These are phyloP conservation scores for Trametes meyenii DNA, from an alignment of 768 basidiomycete genomes.

Conservation along the genomic window DNA sequence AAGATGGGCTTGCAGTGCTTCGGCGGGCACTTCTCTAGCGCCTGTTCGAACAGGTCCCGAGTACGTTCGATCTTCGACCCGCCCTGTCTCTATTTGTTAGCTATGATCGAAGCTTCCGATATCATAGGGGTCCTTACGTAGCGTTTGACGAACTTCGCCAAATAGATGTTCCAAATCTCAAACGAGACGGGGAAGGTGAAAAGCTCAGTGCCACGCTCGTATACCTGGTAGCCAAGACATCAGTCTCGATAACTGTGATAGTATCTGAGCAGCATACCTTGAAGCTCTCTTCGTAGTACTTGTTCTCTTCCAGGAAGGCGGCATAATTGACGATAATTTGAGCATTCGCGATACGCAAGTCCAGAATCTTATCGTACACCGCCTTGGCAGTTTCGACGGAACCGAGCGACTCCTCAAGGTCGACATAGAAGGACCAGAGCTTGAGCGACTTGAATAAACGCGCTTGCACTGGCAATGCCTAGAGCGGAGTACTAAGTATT, in stretches of 20 bases:
- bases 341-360: conserved; percentile 96
- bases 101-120: not conserved
- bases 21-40: conserved; percentile 92
- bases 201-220: conserved; percentile 94
- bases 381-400: conserved; percentile 89
- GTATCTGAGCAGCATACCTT: conserved; percentile 54
- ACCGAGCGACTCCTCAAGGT: conserved; percentile 96
- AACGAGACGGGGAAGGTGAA: conserved; percentile 99
- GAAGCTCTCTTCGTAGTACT: conserved; percentile 99
- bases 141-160: conserved; percentile 95
- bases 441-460: conserved; percentile 97
- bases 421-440: conserved; percentile 98
- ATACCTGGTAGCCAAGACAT: conserved; percentile 55
- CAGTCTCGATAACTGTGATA: not conserved
- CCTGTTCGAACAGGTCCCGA: conserved; percentile 98
- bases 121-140: conserved; percentile 62
- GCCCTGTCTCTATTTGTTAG: conserved; percentile 51
- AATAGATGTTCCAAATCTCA: conserved; percentile 99
- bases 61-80: conserved; percentile 93
- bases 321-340: conserved; percentile 98
- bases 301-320: conserved; percentile 94
- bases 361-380: conserved; percentile 95
- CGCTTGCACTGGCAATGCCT: conserved; percentile 84
- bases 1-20: conserved; percentile 95
- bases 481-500: conserved; percentile 21